phyloP scores from a whole-genome alignment of 1,284 basidiomycete species.

The Malassezia furfur region DNA sequence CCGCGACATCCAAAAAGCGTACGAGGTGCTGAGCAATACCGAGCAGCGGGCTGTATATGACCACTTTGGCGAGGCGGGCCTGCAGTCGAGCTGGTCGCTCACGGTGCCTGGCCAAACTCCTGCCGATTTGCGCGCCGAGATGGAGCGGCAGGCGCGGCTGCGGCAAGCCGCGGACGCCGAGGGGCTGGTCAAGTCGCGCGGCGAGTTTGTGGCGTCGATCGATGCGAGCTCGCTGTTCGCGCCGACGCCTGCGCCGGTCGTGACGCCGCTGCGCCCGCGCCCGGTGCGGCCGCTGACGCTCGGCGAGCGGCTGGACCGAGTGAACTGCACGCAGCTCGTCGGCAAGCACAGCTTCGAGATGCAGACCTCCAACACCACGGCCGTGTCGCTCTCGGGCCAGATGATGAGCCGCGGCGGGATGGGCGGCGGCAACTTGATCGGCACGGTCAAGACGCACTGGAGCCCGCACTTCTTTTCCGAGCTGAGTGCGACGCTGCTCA shows the following conservation, averaged over 20 bases:
- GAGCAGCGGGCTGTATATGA: slow-evolving; percentile 70
- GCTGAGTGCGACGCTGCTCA: slow-evolving; percentile 48
- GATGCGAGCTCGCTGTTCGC: slow-evolving; percentile 42
- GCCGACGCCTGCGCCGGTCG: slow-evolving; percentile 26
- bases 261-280: slow-evolving; percentile 61
- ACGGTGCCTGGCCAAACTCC: slow-evolving; percentile 52
- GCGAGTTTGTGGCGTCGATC: slow-evolving; percentile 46
- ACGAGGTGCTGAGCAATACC: slow-evolving; percentile 62
- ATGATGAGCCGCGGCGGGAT: slow-evolving; percentile 49
- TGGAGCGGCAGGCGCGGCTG: slow-evolving; percentile 51
- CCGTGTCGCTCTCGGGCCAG: slow-evolving; percentile 38
- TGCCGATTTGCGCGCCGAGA: slow-evolving; percentile 56
- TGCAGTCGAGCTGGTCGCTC: slow-evolving; percentile 52
- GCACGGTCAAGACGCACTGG: slow-evolving; percentile 60
- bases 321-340: slow-evolving; percentile 32
- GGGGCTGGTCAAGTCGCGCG: slow-evolving; percentile 53
- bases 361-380: slow-evolving; percentile 23
- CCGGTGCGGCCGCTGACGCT: slow-evolving; percentile 56
- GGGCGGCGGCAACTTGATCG: slow-evolving; percentile 54
- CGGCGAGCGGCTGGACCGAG: slow-evolving; percentile 22
- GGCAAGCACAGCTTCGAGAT: slow-evolving; percentile 45
- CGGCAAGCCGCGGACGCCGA: slow-evolving; percentile 53
- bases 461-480: slow-evolving; percentile 53
- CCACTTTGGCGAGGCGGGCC: slow-evolving; percentile 59
- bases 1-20: slow-evolving; percentile 66